Evolutionary conservation across 2,329 filamentous ascomycete species (phyloP).

Genomic region (Penicillium italicum): DNA sequence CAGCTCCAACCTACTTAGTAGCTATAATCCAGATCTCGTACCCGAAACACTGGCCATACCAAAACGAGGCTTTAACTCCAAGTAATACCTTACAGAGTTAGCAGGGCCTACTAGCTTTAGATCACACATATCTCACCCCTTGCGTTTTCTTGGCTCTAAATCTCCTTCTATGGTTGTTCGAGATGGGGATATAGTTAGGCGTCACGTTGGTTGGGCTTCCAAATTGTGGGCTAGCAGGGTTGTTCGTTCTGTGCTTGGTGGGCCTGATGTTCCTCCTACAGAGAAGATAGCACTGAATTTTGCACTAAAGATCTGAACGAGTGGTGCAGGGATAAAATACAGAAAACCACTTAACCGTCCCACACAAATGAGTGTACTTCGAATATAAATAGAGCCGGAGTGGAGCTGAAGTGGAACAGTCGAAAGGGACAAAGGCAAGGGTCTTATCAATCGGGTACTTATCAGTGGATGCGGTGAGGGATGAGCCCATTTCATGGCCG

Average conservation of each 20-base stretch:
- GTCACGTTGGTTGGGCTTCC: neutral
- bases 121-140: neutral
- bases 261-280: neutral
- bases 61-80: neutral
- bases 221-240: neutral
- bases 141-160: neutral
- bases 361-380: neutral
- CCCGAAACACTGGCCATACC: neutral
- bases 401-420: slow-evolving; percentile 1
- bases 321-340: neutral
- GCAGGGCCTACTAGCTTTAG: neutral
- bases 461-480: slow-evolving; percentile 3
- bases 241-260: neutral
- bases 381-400: neutral
- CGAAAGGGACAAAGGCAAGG: neutral
- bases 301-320: neutral
- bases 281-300: neutral
- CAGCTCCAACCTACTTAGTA: neutral
- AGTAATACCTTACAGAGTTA: neutral
- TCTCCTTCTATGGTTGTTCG: neutral
- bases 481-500: neutral
- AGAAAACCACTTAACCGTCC: neutral
- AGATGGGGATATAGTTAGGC: neutral
- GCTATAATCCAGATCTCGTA: neutral
- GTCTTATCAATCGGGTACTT: slow-evolving; percentile 4